Percentiles rank a stretch among this genome's conserved stretches.
phyloP scores from a whole-genome alignment of 345 rosid species.

The Hypericum perforatum region DNA sequence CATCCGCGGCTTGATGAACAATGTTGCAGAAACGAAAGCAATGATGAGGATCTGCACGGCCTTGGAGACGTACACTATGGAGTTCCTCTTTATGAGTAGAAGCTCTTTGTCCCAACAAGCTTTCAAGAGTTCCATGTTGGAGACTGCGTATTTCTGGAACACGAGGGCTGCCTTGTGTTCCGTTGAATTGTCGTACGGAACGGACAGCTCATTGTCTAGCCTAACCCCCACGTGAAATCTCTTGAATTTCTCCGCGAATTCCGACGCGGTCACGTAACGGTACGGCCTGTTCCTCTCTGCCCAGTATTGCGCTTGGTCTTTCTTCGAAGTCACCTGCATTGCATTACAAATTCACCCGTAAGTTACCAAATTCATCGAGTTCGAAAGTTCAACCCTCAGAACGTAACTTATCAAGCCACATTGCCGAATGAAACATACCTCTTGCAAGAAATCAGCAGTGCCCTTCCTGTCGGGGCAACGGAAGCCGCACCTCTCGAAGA shows the following conservation, averaged over 20 bases:
- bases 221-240: slow-evolving; percentile 23
- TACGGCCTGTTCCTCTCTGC: slow-evolving; percentile 17
- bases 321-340: slow-evolving; percentile 46
- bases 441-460: slow-evolving; percentile 56
- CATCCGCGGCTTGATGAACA: background rate
- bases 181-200: slow-evolving; percentile 27
- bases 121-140: slow-evolving; percentile 46
- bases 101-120: slow-evolving; percentile 52
- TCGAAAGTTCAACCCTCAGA: background rate
- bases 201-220: slow-evolving; percentile 26
- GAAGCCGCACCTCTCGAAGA: slow-evolving; percentile 57
- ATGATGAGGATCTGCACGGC: slow-evolving; percentile 31
- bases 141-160: slow-evolving; percentile 27
- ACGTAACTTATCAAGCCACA: background rate
- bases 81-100: slow-evolving; percentile 56
- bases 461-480: slow-evolving; percentile 55
- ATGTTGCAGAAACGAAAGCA: background rate
- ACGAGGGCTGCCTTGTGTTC: slow-evolving; percentile 34
- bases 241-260: slow-evolving; percentile 31
- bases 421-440: slow-evolving; percentile 20
- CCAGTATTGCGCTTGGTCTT: slow-evolving; percentile 65
- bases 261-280: slow-evolving; percentile 29
- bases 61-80: slow-evolving; percentile 43
- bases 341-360: background rate
- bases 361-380: too few species aligned